Base-by-base conservation (phyloP, 2,329 filamentous ascomycete genomes). In the Ophiocordyceps robertsii region DNA sequence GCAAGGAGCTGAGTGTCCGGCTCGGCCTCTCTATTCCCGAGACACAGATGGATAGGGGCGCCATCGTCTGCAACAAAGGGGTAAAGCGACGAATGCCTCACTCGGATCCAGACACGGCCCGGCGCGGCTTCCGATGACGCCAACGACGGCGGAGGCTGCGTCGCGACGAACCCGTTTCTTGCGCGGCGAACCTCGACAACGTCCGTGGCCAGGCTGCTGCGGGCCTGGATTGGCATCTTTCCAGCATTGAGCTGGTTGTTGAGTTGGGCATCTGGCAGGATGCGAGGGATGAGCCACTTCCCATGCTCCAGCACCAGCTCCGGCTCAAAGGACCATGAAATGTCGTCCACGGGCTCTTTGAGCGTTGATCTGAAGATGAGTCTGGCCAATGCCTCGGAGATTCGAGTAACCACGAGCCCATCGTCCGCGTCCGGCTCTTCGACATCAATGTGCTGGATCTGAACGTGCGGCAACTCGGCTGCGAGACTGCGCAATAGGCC, bases 401-500 rank as follows among this genome's bases (percentile, higher is more conserved):
- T 17, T 6, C 39, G 39, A 17, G 33, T 19, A 5, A 30, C 7
- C 9, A 19, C 24, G 12, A 29, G 11, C 16, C 24, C n/a, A 9
- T 6, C 7, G 9, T 12, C 24, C 2, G 21, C 4, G 14, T 21
- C 32, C 14, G 19, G 37, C 41, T 44, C n/a, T 16, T 38, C 42
- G 11, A 48, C 13, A 13, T 46, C 35, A 6, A 44, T 16, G 2
- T 41, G 24, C 21, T 46, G 41, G 8, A 46, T 30, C 27, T 41
- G 38, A n/a, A 47, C n/a, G 27, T 46, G 38, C 10, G 39, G 38
- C 10, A 39, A 38, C 29, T 48, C 42, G 6, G 41, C 32, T 6
- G 29, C 24, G 2, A 46, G 19, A 29, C 24, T 35, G 16, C 48
- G 42, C 4, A 40, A 38, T 6, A 49, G 14, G 8, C 46, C 48